Conservation (phyloP, 352 stramenopile species). For the Pythium pyrilobum region DNA sequence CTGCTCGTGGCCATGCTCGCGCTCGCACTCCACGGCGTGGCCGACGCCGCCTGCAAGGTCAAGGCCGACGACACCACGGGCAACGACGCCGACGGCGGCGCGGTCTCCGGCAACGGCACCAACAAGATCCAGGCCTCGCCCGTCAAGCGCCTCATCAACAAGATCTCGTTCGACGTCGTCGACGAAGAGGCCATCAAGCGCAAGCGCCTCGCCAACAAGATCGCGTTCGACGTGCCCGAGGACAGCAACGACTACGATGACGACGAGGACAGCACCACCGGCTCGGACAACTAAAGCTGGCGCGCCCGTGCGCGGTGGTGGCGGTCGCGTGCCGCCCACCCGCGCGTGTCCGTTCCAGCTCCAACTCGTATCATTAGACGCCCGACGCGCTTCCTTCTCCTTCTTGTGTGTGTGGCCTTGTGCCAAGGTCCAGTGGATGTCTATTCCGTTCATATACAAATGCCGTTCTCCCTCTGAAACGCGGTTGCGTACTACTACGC, state of each 20-base stretch:
- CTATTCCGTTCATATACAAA: conserved; percentile 16
- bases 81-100: conserved; percentile 8
- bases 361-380: neutral
- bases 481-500: neutral
- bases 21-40: conserved; percentile 10
- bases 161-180: conserved; percentile 14
- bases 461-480: neutral
- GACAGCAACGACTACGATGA: conserved; percentile 8
- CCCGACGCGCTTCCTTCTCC: neutral
- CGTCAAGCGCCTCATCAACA: conserved; percentile 26
- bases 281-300: too few relatives aligned
- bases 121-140: conserved; percentile 32
- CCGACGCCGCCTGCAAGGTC: conserved; percentile 26
- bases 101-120: neutral
- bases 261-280: neutral
- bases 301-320: neutral
- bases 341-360: neutral
- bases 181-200: neutral
- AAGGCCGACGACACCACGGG: conserved; percentile 19
- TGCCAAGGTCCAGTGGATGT: conserved; percentile 6
- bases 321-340: neutral
- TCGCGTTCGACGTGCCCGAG: conserved; percentile 12
- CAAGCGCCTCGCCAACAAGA: conserved; percentile 7
- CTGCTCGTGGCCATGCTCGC: conserved; percentile 18
- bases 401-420: conserved; percentile 12